A percentile compares a stretch with the other conserved stretches of the same genome.
Evolutionary conservation across 805 yeast species (phyloP).

Genomic region (Yarrowia porcina): DNA sequence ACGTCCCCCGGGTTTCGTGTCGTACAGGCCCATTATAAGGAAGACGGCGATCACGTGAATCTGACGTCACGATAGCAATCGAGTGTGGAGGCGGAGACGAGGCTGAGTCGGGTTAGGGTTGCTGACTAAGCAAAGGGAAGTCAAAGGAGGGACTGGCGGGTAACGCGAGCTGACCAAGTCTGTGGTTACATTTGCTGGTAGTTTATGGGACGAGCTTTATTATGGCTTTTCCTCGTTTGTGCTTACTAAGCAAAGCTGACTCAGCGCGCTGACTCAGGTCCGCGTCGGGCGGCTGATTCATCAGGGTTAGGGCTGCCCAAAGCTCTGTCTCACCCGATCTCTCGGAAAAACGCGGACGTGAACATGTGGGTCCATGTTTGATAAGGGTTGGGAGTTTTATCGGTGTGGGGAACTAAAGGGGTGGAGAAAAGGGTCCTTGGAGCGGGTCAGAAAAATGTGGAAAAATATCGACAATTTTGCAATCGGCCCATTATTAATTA

Average conservation of each 20-base stretch:
- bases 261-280: neutral
- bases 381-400: neutral
- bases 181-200: too few species aligned
- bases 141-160: too few species aligned
- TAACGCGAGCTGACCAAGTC: too few species aligned
- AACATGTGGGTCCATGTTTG: neutral
- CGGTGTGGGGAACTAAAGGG: neutral
- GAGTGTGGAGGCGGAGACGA: neutral
- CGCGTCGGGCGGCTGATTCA: neutral
- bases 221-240: too few species aligned
- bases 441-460: too few species aligned
- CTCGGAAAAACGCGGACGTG: neutral
- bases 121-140: too few species aligned
- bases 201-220: too few species aligned
- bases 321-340: too few species aligned
- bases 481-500: neutral
- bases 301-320: neutral
- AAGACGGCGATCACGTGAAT: neutral
- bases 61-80: constrained; percentile 13
- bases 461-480: too few species aligned
- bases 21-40: constrained; percentile 15
- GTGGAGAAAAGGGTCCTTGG: too few species aligned
- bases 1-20: neutral
- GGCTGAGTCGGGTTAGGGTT: neutral
- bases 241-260: neutral